Evolutionary conservation across 257 asterid genomes (phyloP).

Genomic region (Lantana camara): DNA sequence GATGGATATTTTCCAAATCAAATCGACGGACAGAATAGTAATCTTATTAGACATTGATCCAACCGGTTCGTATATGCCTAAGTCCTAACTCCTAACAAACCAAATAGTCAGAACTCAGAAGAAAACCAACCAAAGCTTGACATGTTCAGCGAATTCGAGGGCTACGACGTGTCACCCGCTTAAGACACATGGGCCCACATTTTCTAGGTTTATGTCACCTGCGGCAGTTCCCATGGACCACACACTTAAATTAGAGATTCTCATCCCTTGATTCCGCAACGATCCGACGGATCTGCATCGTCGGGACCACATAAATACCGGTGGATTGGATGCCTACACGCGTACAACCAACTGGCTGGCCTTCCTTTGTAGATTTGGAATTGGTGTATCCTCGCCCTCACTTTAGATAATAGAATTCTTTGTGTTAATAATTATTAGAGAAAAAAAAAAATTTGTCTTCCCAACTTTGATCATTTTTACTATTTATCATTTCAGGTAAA

Average conservation of each 20-base stretch:
- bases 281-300: conserved; percentile 7
- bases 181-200: background rate
- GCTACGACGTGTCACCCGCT: background rate
- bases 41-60: no score
- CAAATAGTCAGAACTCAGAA: no score
- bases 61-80: no score
- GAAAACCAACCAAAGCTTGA: no score
- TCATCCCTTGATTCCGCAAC: conserved; percentile 15
- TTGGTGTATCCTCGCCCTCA: background rate
- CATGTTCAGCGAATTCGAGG: background rate
- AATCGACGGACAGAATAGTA: no score
- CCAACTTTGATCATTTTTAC: no score
- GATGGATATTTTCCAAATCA: no score
- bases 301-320: conserved; percentile 5
- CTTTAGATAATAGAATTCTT: no score
- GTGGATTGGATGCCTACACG: conserved; percentile 19
- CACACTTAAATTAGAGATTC: background rate
- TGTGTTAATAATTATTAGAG: no score
- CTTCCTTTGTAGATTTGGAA: background rate
- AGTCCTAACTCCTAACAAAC: no score
- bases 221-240: background rate
- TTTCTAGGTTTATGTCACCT: background rate
- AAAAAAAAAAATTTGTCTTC: no score
- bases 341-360: background rate
- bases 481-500: no score